Evolutionary conservation across 2,329 filamentous ascomycete species (phyloP).

Genomic region (Dactylonectria estremocensis): DNA sequence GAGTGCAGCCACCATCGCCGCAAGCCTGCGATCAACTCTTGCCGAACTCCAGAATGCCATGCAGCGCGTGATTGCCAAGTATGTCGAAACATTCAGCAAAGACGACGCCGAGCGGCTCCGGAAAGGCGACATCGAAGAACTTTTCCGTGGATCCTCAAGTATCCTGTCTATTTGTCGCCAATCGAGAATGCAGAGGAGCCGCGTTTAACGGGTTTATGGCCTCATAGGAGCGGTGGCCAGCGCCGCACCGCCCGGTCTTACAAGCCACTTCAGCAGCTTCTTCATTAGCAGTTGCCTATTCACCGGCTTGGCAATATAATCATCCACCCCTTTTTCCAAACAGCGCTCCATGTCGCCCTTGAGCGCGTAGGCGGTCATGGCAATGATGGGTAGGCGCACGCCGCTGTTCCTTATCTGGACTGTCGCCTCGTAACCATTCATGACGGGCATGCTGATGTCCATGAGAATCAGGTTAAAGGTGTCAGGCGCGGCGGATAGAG

Average conservation of each 20-base stretch:
- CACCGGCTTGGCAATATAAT: conserved; percentile 70
- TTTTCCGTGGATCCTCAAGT: no score
- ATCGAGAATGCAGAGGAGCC: no score
- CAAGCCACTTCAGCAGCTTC: conserved; percentile 34
- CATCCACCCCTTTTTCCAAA: conserved; percentile 68
- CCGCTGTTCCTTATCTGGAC: conserved; percentile 61
- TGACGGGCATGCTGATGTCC: conserved; percentile 69
- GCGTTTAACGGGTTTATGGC: no score
- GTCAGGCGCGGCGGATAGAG: conserved; percentile 49
- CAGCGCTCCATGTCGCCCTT: conserved; percentile 69
- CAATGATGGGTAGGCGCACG: conserved; percentile 67
- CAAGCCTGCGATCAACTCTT: no score
- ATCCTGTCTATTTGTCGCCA: no score
- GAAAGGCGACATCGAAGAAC: no score
- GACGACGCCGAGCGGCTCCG: no score
- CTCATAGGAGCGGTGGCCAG: neutral
- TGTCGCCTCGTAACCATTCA: conserved; percentile 65
- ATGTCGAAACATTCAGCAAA: no score
- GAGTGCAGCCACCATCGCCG: no score
- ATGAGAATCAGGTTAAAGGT: conserved; percentile 53
- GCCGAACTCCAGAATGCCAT: no score
- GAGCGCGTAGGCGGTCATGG: conserved; percentile 69
- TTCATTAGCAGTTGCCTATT: conserved; percentile 51
- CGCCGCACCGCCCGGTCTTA: neutral
- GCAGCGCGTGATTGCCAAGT: no score